Base-by-base conservation (phyloP, 768 basidiomycete species). In the Boletus reticuloceps region DNA sequence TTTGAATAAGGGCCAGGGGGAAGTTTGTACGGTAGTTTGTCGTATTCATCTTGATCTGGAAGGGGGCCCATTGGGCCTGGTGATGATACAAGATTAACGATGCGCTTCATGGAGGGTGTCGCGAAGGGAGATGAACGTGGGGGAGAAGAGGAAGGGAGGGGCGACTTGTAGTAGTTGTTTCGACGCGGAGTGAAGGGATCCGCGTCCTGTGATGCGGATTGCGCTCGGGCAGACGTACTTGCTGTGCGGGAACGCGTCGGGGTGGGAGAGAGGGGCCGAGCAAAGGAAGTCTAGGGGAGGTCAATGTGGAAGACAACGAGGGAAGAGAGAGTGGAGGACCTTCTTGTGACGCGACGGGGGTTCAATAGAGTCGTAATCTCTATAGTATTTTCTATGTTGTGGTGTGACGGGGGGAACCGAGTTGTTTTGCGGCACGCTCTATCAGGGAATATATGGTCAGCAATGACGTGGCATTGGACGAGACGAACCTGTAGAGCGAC, bases 1-100 rank as follows among this genome's bases (percentile, higher is more conserved):
- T 75, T 74, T 13, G 88, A 85, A 66, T 94, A 92, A 3, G 93
- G 92, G 27, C 93, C 92, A 5, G 87, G 82, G 1, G 95, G 95
- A 1, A 97, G 80, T 51, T 70, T 83, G 67, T 86, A 92, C 4
- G 91, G 90, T 41, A 88, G 74, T 25, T 75, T 77, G 47, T 84
- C 83, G 42, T 85, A 84, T 50, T 85, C 84, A 20, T 83, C 82
- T 66, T 88, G 85, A 37, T 77, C 72, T 13, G 86, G 86, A 44
- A 76, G 74, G 19, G 84, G 81, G 1, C 77, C 81, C 85, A 88
- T 88, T 7, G 87, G 88, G 1, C 87, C 89, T 5, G 89, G 89
- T 10, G 89, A 91, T n/a, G 89, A 91, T 27, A 91, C 89, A n/a
- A 86, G 70, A 64, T 91, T 88, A 22, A 89, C 78, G 32, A 82